Evolutionary conservation across 805 yeast species (phyloP), one percentile per base, ranked within the genome.

Genomic region (Yarrowia alimentaria): DNA sequence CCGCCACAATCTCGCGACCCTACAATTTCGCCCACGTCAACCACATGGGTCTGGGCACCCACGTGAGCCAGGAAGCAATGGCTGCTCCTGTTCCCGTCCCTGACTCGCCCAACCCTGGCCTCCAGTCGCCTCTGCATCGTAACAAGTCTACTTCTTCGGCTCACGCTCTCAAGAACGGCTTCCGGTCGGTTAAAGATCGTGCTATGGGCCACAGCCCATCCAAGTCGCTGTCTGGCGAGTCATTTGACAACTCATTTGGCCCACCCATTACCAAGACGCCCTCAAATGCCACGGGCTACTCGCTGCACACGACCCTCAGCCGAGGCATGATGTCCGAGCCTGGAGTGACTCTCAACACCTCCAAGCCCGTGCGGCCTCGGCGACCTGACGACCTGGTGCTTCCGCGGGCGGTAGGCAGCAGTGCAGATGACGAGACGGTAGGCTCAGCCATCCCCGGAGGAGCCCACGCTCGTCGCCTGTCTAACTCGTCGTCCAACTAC

Each of bases 401-500:
- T 8, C 43, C 43, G 5, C 30, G 22, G 7, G 42, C 20, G 3
- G 5, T 42, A 16, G 21, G 28, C 10, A 17, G n/a, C n/a, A 24
- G 25, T 16, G 43, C 24, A 7, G 43, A 37, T 1, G 43, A 24
- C 7, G 12, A 18, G n/a, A n/a, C n/a, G n/a, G n/a, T n/a, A n/a
- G n/a, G n/a, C n/a, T n/a, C n/a, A n/a, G 32, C 14, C 16, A 16
- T 14, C 2, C 5, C 12, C 0, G 29, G 21, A 4, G 16, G 13
- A 4, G 2, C 14, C 3, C 28, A 19, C 6, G 16, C 28, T 10
- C 26, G 37, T 12, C 20, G 37, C 6, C 37, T 22, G 8, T 43
- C 50, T 8, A 31, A 31, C 50, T 43, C 50, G 4, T 43, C 50
- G 47, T 40, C 47, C 32, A 40, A 40, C 33, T 40, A 40, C 33